Evolutionary conservation across 768 basidiomycete species (phyloP).

Genomic region (Leccinum uliginosum): DNA sequence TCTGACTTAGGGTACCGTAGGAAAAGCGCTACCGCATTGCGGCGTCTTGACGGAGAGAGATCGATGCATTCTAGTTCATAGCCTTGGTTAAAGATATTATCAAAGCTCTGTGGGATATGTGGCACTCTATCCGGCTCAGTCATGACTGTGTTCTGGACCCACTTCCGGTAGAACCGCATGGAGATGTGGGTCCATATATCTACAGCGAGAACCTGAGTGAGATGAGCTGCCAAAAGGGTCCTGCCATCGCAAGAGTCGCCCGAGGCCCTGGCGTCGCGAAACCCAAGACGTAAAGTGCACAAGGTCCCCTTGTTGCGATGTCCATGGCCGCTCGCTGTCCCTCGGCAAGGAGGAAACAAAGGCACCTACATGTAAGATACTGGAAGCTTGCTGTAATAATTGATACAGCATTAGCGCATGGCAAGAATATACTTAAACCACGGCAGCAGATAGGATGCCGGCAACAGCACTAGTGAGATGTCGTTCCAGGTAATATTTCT

Average conservation of each 20-base stretch:
- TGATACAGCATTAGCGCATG: not conserved
- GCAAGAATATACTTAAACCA: not conserved
- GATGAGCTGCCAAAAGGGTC: not conserved
- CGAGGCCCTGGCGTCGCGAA: not conserved
- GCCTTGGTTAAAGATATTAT: not conserved
- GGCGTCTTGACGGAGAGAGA: not conserved
- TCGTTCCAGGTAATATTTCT: not conserved
- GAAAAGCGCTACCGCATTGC: not conserved
- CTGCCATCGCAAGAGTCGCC: not conserved
- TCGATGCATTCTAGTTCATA: not conserved
- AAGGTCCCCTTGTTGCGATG: not conserved
- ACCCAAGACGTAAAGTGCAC: not conserved
- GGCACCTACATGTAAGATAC: not conserved
- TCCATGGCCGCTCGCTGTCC: not conserved
- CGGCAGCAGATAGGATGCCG: slow-evolving; percentile 14
- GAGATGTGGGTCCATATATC: not conserved
- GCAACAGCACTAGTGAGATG: not conserved
- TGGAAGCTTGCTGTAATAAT: not conserved
- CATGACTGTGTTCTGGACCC: not conserved
- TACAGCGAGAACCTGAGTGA: not conserved
- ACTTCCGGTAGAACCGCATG: not conserved
- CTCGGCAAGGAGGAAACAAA: not conserved
- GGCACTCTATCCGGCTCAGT: not conserved
- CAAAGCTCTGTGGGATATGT: not conserved
- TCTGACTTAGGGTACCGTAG: not conserved